Percentiles rank a stretch among this genome's conserved stretches.
These are phyloP conservation scores for Xylaria sp. DNA, from an alignment of 2,329 filamentous ascomycete genomes.

Conservation along the genomic window DNA sequence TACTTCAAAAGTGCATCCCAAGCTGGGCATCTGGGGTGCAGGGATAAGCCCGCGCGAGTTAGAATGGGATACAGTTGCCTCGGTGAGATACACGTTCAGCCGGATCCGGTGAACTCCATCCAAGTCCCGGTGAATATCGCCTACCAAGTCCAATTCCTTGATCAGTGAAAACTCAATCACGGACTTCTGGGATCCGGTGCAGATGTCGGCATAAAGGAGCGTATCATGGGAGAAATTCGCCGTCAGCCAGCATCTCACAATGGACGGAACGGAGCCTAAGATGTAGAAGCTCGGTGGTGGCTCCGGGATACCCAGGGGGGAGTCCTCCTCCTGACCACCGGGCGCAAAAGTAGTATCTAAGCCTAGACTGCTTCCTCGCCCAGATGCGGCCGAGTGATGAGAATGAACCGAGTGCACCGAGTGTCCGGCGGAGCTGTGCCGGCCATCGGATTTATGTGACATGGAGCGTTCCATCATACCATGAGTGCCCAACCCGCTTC, in stretches of 20 bases:
- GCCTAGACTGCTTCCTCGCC: conserved; percentile 81
- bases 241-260: conserved; percentile 93
- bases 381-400: conserved; percentile 66
- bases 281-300: conserved; percentile 81
- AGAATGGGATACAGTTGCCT: conserved; percentile 75
- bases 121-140: conserved; percentile 59
- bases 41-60: conserved; percentile 68
- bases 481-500: conserved; percentile 72
- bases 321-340: conserved; percentile 59
- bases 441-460: conserved; percentile 93
- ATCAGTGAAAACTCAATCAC: conserved; percentile 72
- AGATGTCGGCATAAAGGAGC: conserved; percentile 85
- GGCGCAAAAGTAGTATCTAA: conserved; percentile 67
- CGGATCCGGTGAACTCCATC: conserved; percentile 65
- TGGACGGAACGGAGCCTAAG: conserved; percentile 82
- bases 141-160: conserved; percentile 64
- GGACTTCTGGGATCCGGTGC: conserved; percentile 85
- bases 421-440: conserved; percentile 88
- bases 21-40: conserved; percentile 71
- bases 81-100: conserved; percentile 80
- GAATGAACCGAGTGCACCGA: conserved; percentile 62
- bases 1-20: conserved; percentile 75
- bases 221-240: conserved; percentile 84
- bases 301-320: conserved; percentile 64
- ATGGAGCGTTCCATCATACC: conserved; percentile 83